Evolutionary conservation across 305 asterid genomes (phyloP).

Genomic region (Ajuga reptans): DNA sequence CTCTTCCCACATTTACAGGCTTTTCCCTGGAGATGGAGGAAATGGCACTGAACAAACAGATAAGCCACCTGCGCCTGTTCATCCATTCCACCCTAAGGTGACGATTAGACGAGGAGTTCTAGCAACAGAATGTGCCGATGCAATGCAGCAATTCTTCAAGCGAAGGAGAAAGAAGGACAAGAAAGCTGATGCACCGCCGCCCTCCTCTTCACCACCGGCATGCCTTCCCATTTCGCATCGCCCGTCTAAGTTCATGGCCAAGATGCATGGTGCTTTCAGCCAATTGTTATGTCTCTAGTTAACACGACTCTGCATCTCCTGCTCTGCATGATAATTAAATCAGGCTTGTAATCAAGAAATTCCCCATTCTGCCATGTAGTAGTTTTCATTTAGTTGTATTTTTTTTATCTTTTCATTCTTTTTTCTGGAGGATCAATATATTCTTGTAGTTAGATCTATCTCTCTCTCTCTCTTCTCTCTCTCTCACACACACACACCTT

Average conservation of each 20-base stretch:
- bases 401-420: not conserved
- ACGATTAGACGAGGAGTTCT: conserved; percentile 63
- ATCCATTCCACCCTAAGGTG: conserved; percentile 92
- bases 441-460: not conserved
- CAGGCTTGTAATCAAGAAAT: not conserved
- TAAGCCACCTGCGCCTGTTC: conserved; percentile 74
- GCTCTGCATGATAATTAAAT: not conserved
- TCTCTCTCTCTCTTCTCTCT: not conserved
- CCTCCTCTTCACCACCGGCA: conserved; percentile 45
- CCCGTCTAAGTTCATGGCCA: conserved; percentile 51
- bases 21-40: conserved; percentile 71
- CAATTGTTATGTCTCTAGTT: conserved; percentile 55
- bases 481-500: too few relatives aligned
- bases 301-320: not conserved
- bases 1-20: conserved; percentile 39
- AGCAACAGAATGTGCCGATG: conserved; percentile 76
- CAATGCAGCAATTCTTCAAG: conserved; percentile 84
- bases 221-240: conserved; percentile 50
- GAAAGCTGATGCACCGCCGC: conserved; percentile 31
- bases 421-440: not conserved
- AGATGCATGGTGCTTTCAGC: conserved; percentile 62
- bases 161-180: conserved; percentile 67
- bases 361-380: not conserved
- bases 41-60: conserved; percentile 41
- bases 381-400: not conserved